phyloP scores from a whole-genome alignment of 179 eudicot species.

The Drosera spatulata region DNA sequence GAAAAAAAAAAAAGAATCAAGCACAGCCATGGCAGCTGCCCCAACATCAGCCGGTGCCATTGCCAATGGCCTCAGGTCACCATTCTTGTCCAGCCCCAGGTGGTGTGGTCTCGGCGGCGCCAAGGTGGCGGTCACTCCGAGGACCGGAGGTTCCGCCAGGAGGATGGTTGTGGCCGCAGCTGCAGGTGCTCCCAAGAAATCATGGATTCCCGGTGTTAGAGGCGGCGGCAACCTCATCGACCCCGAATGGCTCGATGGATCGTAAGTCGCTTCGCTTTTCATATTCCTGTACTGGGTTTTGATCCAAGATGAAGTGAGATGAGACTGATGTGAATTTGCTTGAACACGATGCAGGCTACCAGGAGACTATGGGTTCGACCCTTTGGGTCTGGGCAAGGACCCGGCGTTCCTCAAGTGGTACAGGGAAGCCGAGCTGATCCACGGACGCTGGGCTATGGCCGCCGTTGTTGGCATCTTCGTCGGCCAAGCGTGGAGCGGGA shows the following conservation, averaged over 20 bases:
- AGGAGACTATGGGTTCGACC: conserved; percentile 94
- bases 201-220: conserved; percentile 83
- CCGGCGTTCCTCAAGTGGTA: conserved; percentile 96
- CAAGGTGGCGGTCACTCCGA: not conserved
- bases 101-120: conserved; percentile 22
- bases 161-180: conserved; percentile 46
- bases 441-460: conserved; percentile 94
- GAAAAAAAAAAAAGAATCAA: not conserved
- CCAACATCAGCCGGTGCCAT: conserved; percentile 60
- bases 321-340: not conserved
- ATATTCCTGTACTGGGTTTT: not conserved
- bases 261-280: conserved; percentile 38
- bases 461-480: conserved; percentile 85
- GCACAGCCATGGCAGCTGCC: conserved; percentile 14
- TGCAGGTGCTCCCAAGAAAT: conserved; percentile 61
- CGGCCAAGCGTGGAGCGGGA: conserved; percentile 87
- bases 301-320: not conserved
- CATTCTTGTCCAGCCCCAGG: conserved; percentile 63
- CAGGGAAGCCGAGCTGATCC: conserved; percentile 95
- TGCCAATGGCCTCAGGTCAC: conserved; percentile 63
- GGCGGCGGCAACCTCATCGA: conserved; percentile 74
- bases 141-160: conserved; percentile 16
- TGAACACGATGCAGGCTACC: conserved; percentile 45
- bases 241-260: conserved; percentile 99
- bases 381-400: conserved; percentile 91